Base-by-base conservation (phyloP, 2,329 filamentous ascomycete species). In the Colletotrichum truncatum region DNA sequence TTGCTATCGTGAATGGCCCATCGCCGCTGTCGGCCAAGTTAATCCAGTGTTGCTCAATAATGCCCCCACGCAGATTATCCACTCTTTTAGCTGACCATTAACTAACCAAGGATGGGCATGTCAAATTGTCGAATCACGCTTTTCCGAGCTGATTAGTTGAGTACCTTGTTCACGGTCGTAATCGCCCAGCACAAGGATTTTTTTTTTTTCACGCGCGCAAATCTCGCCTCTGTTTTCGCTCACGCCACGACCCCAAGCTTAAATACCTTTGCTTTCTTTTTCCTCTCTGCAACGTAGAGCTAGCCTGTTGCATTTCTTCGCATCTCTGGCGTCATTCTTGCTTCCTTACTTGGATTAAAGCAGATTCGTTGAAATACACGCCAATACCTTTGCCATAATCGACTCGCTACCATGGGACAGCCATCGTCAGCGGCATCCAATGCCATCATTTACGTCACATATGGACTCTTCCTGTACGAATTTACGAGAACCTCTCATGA, bases 381-480 rank as follows among this genome's bases (percentile, higher is more conserved):
- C n/a, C n/a, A n/a, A n/a, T n/a, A n/a, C 10, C 45, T 39, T 53
- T 39, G 49, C 18, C 8, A 32, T 30, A 32, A 48, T n/a, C 41
- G 3, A 1, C 28, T 34, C 32, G 34, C 34, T 25, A 78, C 26
- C 62, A 96, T 95, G 93, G 91, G 91, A 18, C 85, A 90, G 70
- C 92, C 91, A 64, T 94, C 93, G 2, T 88, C 83, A 60, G 81
- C 86, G 84, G 92, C 92, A 74, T 94, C 92, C 30, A 94, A 95
- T 82, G 92, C 92, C 83, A 84, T 95, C 75, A 91, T 96, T 75
- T 95, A 94, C 75, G 81, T 93, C 56, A 93, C 91, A 52, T 94
- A 94, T 81, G 91, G 86, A 68, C 82, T 84, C 52, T 96, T 96
- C 76, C 81, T 96, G 93, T 95, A 82, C 62, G 87, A 70, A 53